Percentiles rank a stretch among this genome's conserved stretches.
phyloP scores from a whole-genome alignment of 2,329 filamentous ascomycete genomes.

The Curvularia lunata region DNA sequence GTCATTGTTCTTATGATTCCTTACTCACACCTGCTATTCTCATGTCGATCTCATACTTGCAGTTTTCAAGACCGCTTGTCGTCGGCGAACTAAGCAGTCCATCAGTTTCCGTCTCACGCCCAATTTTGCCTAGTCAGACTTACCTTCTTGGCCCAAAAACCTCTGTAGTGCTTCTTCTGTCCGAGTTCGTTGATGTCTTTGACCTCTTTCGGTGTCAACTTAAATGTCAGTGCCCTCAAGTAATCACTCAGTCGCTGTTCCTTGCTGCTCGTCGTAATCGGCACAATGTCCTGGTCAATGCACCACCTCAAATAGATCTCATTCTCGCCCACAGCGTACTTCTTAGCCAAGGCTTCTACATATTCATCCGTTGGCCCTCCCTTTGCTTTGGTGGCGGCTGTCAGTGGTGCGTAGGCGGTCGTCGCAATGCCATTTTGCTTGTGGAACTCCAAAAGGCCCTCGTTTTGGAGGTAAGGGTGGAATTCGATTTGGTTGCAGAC shows the following conservation, averaged over 20 bases:
- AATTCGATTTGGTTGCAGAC: slow-evolving; percentile 73
- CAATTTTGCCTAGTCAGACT: not conserved
- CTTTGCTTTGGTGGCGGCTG: slow-evolving; percentile 60
- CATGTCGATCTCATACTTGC: not conserved
- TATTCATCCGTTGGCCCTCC: slow-evolving; percentile 63
- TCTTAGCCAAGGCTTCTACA: slow-evolving; percentile 61
- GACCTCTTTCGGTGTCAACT: slow-evolving; percentile 64
- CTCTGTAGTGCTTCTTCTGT: slow-evolving; percentile 65
- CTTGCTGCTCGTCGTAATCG: slow-evolving; percentile 66
- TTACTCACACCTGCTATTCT: too few species aligned
- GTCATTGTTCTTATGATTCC: not conserved
- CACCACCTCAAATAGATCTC: slow-evolving; percentile 67
- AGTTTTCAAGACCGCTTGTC: slow-evolving; percentile 58
- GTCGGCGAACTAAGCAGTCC: slow-evolving; percentile 50
- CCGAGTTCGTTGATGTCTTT: slow-evolving; percentile 58
- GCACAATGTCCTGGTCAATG: slow-evolving; percentile 65
- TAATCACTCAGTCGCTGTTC: slow-evolving; percentile 66
- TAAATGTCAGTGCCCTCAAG: slow-evolving; percentile 62
- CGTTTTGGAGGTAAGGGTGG: slow-evolving; percentile 71
- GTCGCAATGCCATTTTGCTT: slow-evolving; percentile 57
- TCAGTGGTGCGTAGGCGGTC: slow-evolving; percentile 55
- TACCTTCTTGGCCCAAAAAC: slow-evolving; percentile 60
- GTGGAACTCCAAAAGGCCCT: slow-evolving; percentile 62
- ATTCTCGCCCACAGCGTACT: slow-evolving; percentile 64
- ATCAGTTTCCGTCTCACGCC: not conserved